Evolutionary conservation across 805 yeast genomes (phyloP), one percentile per base, ranked within the genome.

Genomic region (Candida piceae): DNA sequence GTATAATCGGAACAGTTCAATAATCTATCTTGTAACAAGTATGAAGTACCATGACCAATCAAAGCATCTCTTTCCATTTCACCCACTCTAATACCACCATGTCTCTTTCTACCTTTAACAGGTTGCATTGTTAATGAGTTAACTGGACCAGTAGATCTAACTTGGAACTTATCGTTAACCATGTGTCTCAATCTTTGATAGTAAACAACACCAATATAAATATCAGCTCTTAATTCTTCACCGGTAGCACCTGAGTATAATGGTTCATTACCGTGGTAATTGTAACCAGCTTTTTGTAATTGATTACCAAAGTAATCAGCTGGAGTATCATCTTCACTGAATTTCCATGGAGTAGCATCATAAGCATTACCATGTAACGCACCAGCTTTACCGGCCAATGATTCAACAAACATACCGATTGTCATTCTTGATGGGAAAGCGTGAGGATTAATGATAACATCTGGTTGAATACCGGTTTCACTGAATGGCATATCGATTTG

Each of bases 361-460:
- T 90, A 97, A 1, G 97, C 94, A 58, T 89, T 81, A 55, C 98
- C 98, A 51, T 93, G 98, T 53, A 93, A 67, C 6, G 96, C 96
- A 61, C 98, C 98, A 5, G 97, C 93, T 64, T 93, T 93, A 57
- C 98, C 98, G n/a, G 98, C 97, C 39, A 93, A 66, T 36, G 95
- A 84, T 66, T 93, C 98, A 33, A 93, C 97, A 66, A 93, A 93
- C 97, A 93, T 93, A 70, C 98, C 98, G 64, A 93, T 90, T 10
- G 98, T 93, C 98, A 93, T 93, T 72, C 98, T 93, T 33, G 97
- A 90, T 52, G 98, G 98, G 90, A 90, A 93, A 49, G 97, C 98
- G 62, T 90, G 98, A 4, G 98, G 98, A 62, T 93, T 93, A 57
- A 93, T 93, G 57, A 93, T 93, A 50, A 93, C 84, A 66, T 93